A percentile compares a stretch with the other conserved stretches of the same genome.
phyloP scores from a whole-genome alignment of 352 stramenopile species.

The Globisporangium perplexum region DNA sequence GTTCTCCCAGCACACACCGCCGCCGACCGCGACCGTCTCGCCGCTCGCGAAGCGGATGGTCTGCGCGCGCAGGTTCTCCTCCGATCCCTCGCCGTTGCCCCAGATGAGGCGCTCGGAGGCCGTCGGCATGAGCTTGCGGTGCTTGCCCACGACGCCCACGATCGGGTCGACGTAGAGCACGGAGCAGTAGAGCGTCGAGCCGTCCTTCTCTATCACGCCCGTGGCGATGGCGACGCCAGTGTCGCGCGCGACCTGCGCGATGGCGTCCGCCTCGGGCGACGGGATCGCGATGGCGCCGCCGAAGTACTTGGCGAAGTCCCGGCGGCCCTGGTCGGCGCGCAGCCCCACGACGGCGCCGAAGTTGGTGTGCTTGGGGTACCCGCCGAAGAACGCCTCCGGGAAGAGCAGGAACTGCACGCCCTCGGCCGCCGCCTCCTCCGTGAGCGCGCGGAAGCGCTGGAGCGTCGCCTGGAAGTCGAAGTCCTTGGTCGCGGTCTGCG shows the following conservation, averaged over 20 bases:
- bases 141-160: slow-evolving; percentile 17
- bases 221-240: slow-evolving; percentile 8
- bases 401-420: slow-evolving; percentile 20
- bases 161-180: slow-evolving; percentile 19
- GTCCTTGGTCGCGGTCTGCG: slow-evolving; percentile 16
- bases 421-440: slow-evolving; percentile 5
- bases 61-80: slow-evolving; percentile 17
- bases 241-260: slow-evolving; percentile 12
- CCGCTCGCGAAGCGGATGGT: slow-evolving; percentile 6
- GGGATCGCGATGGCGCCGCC: slow-evolving; percentile 14
- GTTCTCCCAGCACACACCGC: slow-evolving; percentile 23
- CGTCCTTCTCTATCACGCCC: slow-evolving; percentile 18
- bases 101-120: slow-evolving; percentile 22
- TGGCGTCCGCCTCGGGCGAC: slow-evolving; percentile 16
- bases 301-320: slow-evolving; percentile 18
- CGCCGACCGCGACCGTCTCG: slow-evolving; percentile 11
- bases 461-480: slow-evolving; percentile 21
- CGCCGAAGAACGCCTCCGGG: slow-evolving; percentile 22
- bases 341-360: slow-evolving; percentile 16
- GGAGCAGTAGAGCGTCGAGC: slow-evolving; percentile 20
- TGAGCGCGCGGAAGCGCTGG: slow-evolving; percentile 14
- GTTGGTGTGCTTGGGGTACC: slow-evolving; percentile 21
- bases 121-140: slow-evolving; percentile 25
- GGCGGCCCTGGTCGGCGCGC: slow-evolving; percentile 13
- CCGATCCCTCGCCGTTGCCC: slow-evolving; percentile 17